Evolutionary conservation across 2,329 filamentous ascomycete species (phyloP).

Genomic region (Capronia epimyces): DNA sequence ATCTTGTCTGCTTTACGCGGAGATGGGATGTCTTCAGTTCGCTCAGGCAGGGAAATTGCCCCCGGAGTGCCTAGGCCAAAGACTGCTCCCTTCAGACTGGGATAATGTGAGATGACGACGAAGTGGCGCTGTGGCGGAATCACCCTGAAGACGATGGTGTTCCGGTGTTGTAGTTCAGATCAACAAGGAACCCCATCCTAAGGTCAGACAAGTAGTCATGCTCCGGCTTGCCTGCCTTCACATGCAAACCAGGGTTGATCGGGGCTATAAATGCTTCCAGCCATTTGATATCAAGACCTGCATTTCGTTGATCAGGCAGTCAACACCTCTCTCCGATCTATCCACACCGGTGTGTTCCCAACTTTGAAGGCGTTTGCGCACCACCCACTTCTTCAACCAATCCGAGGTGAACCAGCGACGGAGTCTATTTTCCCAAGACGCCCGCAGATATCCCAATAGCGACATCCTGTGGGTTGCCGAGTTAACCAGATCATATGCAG

Average conservation of each 20-base stretch:
- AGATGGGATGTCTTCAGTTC: too few relatives aligned
- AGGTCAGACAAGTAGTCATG: too few relatives aligned
- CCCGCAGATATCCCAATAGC: not conserved
- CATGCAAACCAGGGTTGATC: too few relatives aligned
- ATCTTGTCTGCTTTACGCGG: too few relatives aligned
- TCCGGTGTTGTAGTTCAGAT: too few relatives aligned
- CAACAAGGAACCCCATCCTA: too few relatives aligned
- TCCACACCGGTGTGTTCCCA: slow-evolving; percentile 1
- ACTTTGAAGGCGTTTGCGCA: not conserved
- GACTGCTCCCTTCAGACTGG: not conserved
- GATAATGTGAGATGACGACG: not conserved
- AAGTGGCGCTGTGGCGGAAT: not conserved
- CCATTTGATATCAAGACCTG: slow-evolving; percentile 22
- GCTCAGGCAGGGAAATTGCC: too few relatives aligned
- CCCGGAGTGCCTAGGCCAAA: too few relatives aligned
- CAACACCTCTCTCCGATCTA: slow-evolving; percentile 3
- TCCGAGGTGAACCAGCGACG: slow-evolving; percentile 2
- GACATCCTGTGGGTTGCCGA: not conserved
- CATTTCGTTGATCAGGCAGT: slow-evolving; percentile 24
- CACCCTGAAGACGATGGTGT: not conserved
- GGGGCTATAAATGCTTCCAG: slow-evolving; percentile 21
- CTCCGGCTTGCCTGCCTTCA: too few relatives aligned
- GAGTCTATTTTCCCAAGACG: slow-evolving; percentile 5
- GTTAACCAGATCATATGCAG: slow-evolving; percentile 10
- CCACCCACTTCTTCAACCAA: slow-evolving; percentile 8